Conservation (phyloP, 257 asterid genomes). For the Solanum verrucosum region DNA sequence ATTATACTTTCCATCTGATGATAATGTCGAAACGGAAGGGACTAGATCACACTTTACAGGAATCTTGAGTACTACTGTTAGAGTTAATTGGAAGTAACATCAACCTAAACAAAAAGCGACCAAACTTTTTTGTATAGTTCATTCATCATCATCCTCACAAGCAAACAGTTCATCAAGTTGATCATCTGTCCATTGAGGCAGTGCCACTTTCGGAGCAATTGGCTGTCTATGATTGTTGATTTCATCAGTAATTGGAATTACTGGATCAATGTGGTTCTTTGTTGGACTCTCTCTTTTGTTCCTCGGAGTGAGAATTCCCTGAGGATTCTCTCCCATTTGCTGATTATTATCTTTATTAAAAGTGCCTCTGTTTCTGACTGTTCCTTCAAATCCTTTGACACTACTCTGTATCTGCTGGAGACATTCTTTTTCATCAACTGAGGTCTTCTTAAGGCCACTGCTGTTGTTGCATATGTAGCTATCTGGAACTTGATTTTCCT, state of each 20-base stretch:
- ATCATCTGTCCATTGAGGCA: slow-evolving; percentile 76
- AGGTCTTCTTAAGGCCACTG: background rate
- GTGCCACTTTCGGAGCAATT: slow-evolving; percentile 20
- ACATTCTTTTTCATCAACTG: slow-evolving; percentile 5
- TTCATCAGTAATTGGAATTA: slow-evolving; percentile 13
- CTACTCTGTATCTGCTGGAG: slow-evolving; percentile 12
- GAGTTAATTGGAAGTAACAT: background rate
- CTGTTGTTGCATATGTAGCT: slow-evolving; percentile 18
- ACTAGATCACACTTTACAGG: background rate
- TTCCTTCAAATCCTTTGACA: slow-evolving; percentile 10
- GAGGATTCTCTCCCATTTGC: slow-evolving; percentile 6
- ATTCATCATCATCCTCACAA: slow-evolving; percentile 33
- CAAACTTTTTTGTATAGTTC: slow-evolving; percentile 4
- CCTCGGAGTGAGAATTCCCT: background rate
- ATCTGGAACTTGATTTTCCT: slow-evolving; percentile 14
- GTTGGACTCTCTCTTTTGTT: background rate
- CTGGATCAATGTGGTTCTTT: slow-evolving; percentile 9
- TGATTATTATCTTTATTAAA: slow-evolving; percentile 1
- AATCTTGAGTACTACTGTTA: background rate
- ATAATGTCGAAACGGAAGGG: background rate
- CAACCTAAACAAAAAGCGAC: background rate
- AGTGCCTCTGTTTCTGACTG: background rate
- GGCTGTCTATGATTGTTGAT: slow-evolving; percentile 31
- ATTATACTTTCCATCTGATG: background rate
- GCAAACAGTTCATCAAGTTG: slow-evolving; percentile 70